Conservation (phyloP, 2,329 filamentous ascomycete species). For the Fusarium phyllophilum region DNA sequence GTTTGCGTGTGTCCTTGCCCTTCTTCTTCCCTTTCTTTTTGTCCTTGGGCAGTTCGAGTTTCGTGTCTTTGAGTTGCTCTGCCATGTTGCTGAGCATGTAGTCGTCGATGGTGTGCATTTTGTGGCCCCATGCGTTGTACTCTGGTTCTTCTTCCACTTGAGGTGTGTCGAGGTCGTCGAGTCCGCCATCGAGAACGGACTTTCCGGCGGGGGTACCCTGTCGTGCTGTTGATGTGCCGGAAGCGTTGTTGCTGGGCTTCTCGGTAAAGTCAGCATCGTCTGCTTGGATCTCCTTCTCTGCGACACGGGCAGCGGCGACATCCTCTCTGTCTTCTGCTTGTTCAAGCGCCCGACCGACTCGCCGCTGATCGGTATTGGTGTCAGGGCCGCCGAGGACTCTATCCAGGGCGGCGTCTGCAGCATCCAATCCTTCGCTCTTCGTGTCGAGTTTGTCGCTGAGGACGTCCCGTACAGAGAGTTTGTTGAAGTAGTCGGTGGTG, state of each 20-base stretch:
- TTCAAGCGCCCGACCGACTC: slow-evolving; percentile 79
- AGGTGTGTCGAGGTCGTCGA: slow-evolving; percentile 48
- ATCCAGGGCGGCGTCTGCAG: slow-evolving; percentile 85
- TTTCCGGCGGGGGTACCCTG: slow-evolving; percentile 61
- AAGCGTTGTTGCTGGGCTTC: slow-evolving; percentile 58
- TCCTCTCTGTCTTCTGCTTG: slow-evolving; percentile 94
- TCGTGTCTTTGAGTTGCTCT: slow-evolving; percentile 66
- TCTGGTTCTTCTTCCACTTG: slow-evolving; percentile 56
- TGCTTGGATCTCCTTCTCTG: slow-evolving; percentile 87
- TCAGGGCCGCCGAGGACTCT: slow-evolving; percentile 77
- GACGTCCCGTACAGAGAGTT: slow-evolving; percentile 76
- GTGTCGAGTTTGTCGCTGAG: slow-evolving; percentile 68
- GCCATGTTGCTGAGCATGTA: slow-evolving; percentile 79
- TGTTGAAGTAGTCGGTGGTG: slow-evolving; percentile 95
- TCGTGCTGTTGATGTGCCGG: slow-evolving; percentile 61
- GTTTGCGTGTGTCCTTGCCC: slow-evolving; percentile 67
- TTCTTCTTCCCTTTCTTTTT: slow-evolving; percentile 71
- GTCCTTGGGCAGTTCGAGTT: slow-evolving; percentile 71
- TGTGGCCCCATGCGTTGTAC: slow-evolving; percentile 67
- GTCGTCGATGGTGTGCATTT: slow-evolving; percentile 74
- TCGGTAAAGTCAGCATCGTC: slow-evolving; percentile 89
- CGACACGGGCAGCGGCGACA: slow-evolving; percentile 84
- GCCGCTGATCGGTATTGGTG: slow-evolving; percentile 68
- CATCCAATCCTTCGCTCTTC: slow-evolving; percentile 65
- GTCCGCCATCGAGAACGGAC: slow-evolving; percentile 47